Evolutionary conservation across 139 green algal species (phyloP), one percentile per base, ranked within the genome.

Genomic region (Chlamydomonas sp.): DNA sequence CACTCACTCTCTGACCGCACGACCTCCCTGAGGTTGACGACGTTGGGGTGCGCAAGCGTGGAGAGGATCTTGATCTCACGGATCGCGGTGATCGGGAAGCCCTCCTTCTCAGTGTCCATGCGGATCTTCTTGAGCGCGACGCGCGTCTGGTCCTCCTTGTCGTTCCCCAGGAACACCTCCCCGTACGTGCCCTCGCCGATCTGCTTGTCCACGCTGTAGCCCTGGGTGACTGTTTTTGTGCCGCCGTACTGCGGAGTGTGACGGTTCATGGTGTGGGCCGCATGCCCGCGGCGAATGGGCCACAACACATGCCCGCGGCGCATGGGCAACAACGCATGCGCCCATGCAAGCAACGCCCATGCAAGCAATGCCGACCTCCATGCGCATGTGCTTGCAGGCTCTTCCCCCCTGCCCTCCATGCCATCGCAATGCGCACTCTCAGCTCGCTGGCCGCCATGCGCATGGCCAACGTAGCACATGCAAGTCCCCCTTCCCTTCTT

Each of bases 41-140:
- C 82, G 74, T 98, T 97, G 8, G 91, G 83, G 58, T 97, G 82
- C 43, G 91, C 77, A 13, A 96, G 72, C 16, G 75, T 81, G 37
- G 90, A 95, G 43, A 99, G 81, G 39, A 99, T 94, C 68, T 97
- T 97, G 71, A 99, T 98, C 76, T 99, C 95, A 0, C 95, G 86
- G 29, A 99, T 96, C 1, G 95, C 95, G 3, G 95, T 99, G 81
- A 98, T 97, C 6, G 95, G 95, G 65, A 98, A 98, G 48, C 94
- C 94, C 79, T 99, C 95, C 74, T 97, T 97, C 77, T 98, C 93
- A 64, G 90, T 98, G 78, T 99, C 95, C 91, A 99, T 97, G 28
- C 92, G 87, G 29, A 99, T 96, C 73, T 97, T 96, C 81, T 99
- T 99, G 22, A 97, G 67, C 1, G 95, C 95, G 22, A 97, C 86